Evolutionary conservation across 805 yeast genomes (phyloP).

Genomic region (Candida boleticola): DNA sequence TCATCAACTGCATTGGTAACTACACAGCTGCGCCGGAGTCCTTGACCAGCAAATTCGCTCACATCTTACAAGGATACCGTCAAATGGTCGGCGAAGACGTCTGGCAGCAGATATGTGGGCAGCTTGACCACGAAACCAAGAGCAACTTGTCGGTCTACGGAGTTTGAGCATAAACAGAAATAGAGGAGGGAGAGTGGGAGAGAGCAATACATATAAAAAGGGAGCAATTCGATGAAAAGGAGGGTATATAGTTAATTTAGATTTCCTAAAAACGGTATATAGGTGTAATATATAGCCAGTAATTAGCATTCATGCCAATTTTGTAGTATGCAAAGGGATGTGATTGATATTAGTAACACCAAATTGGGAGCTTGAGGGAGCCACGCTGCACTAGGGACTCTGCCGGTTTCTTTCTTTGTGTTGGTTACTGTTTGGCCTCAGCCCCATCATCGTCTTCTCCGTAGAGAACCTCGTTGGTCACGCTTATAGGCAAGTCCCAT

Average conservation of each 20-base stretch:
- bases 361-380: too few species aligned
- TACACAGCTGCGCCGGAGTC: slow-evolving; percentile 51
- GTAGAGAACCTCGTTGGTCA: slow-evolving; percentile 66
- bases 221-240: too few species aligned
- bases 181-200: not conserved
- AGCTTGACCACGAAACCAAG: slow-evolving; percentile 30
- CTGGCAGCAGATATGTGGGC: slow-evolving; percentile 31
- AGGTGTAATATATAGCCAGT: not conserved
- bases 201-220: too few species aligned
- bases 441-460: slow-evolving; percentile 11
- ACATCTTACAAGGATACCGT: slow-evolving; percentile 46
- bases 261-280: not conserved
- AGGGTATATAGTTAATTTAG: not conserved
- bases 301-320: too few species aligned
- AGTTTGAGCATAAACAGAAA: slow-evolving; percentile 7
- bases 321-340: too few species aligned
- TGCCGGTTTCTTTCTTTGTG: too few species aligned
- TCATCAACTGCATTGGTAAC: slow-evolving; percentile 58
- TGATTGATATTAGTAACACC: too few species aligned
- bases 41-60: slow-evolving; percentile 43
- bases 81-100: slow-evolving; percentile 43
- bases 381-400: too few species aligned
- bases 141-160: slow-evolving; percentile 20
- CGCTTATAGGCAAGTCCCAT: slow-evolving; percentile 75
- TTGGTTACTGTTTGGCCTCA: too few species aligned